Evolutionary conservation across 768 basidiomycete species (phyloP), one percentile per base, ranked within the genome.

Genomic region (Leccinellum albellum): DNA sequence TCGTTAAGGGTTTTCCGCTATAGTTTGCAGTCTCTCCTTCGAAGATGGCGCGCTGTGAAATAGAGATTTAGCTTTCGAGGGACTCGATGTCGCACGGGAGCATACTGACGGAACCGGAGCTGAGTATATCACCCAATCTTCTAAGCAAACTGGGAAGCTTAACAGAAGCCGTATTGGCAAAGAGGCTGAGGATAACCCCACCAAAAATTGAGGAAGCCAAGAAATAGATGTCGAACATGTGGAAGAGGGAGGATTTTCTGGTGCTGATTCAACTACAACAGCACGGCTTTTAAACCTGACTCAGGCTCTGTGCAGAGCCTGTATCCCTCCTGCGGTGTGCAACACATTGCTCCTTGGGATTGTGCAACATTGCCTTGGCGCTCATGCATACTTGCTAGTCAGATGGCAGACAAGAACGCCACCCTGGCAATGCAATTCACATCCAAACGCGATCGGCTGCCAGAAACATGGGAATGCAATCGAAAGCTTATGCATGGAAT

Each of bases 1-100:
- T 58, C 9, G 63, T 64, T 57, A 64, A 51, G 20, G 50, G 63
- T 21, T 47, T 59, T 52, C 64, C 59, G 17, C 45, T 32, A 15
- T 53, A 47, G 23, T 56, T 51, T 9, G 37, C 14, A 23, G 23
- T n/a, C 12, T 28, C 55, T 6, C 15, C n/a, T 6, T 44, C 31
- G 23, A 47, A 32, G 28, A 52, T 21, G 3, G 47, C 44, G 4
- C 42, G 42, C 62, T 63, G 45, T 0, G 51, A 50, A 21, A 40
- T 9, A 33, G 17, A 6, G 4, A 15, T 24, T 62, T 8, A 59
- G 31, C 21, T 6, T 24, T 37, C 12, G 31, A 48, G 13, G 60
- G 8, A 4, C 4, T 15, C 13, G 7, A 23, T 17, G 13, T 21
- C 28, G 3, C 14, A 40, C 23, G 13, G 6, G 33, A 33, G 6